Conservation (phyloP, 2,329 filamentous ascomycete species). For the Microcyclospora pomicola region DNA sequence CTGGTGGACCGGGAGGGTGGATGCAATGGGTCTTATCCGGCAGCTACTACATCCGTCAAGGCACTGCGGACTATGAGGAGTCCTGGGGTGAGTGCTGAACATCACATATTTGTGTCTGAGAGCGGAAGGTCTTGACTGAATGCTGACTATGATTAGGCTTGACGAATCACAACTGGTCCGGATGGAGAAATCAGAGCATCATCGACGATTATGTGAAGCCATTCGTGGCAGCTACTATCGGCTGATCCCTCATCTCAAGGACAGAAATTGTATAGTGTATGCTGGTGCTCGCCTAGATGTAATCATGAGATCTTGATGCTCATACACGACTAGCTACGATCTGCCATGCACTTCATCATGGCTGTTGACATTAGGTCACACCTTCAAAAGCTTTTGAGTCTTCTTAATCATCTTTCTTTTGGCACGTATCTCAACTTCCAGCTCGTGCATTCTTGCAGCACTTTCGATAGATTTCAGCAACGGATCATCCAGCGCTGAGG, state of each 20-base stretch:
- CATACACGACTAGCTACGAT: too few relatives aligned
- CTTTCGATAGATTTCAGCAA: constrained; percentile 45
- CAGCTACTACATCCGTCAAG: constrained; percentile 41
- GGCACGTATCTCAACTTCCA: constrained; percentile 56
- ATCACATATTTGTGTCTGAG: not conserved
- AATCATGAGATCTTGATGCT: too few relatives aligned
- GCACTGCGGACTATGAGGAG: constrained; percentile 43
- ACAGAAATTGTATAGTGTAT: too few relatives aligned
- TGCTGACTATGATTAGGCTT: constrained; percentile 25
- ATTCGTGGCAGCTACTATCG: constrained; percentile 8
- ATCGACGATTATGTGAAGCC: constrained; percentile 9
- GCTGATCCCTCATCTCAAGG: not conserved
- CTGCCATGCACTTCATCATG: too few relatives aligned
- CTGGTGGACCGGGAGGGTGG: constrained; percentile 41
- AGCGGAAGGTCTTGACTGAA: not conserved
- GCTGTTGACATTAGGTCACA: too few relatives aligned
- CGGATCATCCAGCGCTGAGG: constrained; percentile 40
- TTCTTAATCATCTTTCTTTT: constrained; percentile 34
- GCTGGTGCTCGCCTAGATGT: too few relatives aligned
- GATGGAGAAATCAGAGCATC: constrained; percentile 9
- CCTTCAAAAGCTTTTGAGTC: constrained; percentile 10
- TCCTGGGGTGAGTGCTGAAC: constrained; percentile 30
- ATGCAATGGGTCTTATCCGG: constrained; percentile 40
- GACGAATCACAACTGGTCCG: constrained; percentile 41
- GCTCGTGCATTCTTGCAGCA: constrained; percentile 45